Base-by-base conservation (phyloP, 768 basidiomycete genomes). In the Gloeopeniophorella convolvens region DNA sequence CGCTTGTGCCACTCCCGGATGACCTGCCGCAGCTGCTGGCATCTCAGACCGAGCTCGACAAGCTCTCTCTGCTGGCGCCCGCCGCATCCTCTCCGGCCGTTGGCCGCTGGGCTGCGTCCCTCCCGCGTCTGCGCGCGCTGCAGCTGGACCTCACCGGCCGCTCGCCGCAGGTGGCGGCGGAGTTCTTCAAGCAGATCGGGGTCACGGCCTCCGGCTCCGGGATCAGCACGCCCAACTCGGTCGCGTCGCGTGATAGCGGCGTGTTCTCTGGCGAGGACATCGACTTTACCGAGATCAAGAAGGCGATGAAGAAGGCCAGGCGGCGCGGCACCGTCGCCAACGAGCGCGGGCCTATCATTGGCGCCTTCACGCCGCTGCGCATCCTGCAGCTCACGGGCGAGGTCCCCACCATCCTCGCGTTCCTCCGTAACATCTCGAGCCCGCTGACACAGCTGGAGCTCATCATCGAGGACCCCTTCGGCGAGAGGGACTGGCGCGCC, bases 401-500 rank as follows among this genome's bases (percentile, higher is more conserved):
- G 52, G 79, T 78, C 7, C 72, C 77, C 6, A 85, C 82, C 63
- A 78, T 88, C 48, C 77, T 78, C 9, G 78, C 80, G 6, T 89
- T 89, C 70, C 65, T 89, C 57, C 79, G 75, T 58, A 83, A 86
- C 60, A 63, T 89, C 58, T 74, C 79, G 16, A 79, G 77, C 63
- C 72, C 76, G n/a, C 66, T 89, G 60, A 70, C 72, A n/a, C 74
- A 77, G 44, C 72, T 89, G 45, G 87, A 89, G 42, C 77, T 89
- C 32, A 71, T 82, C 63, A 83, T 89, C 57, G 87, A 89, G 56
- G 87, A 89, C 58, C 85, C 87, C 13, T 84, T 85, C 18, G 80
- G 81, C 60, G 74, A 75, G 50, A 75, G 74, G 7, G 85, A 89
- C 60, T 89, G 87, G 87, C 79, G 78, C 53, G 80, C 87, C 55